Base-by-base conservation (phyloP, 192 early-diverging fungal genomes). In the Polychytrium aggregatum region DNA sequence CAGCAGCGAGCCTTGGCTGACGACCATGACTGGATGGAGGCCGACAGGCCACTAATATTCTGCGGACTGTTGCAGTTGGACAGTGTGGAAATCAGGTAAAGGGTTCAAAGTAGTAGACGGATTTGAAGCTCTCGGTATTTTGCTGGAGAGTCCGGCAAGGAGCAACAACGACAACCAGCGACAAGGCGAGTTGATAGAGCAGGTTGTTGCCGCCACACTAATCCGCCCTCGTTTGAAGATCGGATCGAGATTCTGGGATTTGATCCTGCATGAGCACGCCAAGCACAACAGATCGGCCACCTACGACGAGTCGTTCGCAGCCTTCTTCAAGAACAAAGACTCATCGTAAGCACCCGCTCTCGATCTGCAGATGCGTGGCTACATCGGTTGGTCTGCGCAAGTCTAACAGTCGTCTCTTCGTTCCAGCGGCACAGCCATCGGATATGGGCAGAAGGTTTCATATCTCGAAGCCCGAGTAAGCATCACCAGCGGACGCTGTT, bases 31-130 rank as follows among this genome's bases (percentile, higher is more conserved):
- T n/a, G n/a, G n/a, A n/a, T n/a, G n/a, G n/a, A n/a, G n/a, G n/a
- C n/a, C n/a, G n/a, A n/a, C n/a, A n/a, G 24, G 16, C 14, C 21
- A 41, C 28, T 46, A 11, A 41, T 31, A 8, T 20, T 36, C 5
- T 22, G 22, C 36, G 20, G 7, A 14, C 14, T 33, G 41, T 30
- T 18, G 36, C 37, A 59, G 74, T 77, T 27, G 74, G 74, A 8
- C 74, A 77, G 50, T 73, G 70, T 41, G 74, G 74, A 8, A 77
- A 73, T 47, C 74, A 73, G 53, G 63, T 65, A 27, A 25, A 38
- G 35, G 2, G 13, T 25, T 44, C 1, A 4, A 33, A 33, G 31
- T 4, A 4, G 31, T 33, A 4, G 4, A 11, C 31, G 31, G 6
- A 33, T 11, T 11, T 4, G 6, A 33, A 8, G 31, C 31, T 33